Base-by-base conservation (phyloP, 2,329 filamentous ascomycete species). In the Chaetothyriales sp. region DNA sequence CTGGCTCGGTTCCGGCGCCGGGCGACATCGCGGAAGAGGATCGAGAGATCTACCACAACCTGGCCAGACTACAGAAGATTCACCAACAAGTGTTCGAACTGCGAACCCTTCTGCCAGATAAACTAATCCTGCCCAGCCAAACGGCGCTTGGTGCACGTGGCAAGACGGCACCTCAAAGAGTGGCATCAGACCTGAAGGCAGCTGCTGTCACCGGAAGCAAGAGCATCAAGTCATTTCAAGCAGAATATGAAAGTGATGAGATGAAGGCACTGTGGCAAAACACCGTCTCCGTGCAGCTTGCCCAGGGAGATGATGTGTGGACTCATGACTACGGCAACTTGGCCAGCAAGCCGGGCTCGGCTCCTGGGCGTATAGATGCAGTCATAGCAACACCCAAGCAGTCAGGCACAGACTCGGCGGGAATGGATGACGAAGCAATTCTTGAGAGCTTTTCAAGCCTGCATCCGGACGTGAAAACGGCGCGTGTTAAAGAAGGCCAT, bases 231-330 rank as follows among this genome's bases (percentile, higher is more conserved):
- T 57, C 57, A 5, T 70, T 72, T 49, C 66, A 68, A 49, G 51
- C 59, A 6, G 53, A 65, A 52, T 72, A 69, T 68, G 64, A 63
- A 7, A 63, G 63, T 43, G 62, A 65, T 2, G 67, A 70, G 42
- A 63, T 70, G 57, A 63, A 64, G 28, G 54, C 61, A 1, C 62
- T 71, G 7, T 70, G 67, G 65, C 60, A 64, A 2, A 61, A 60
- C 28, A 59, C 69, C 36, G 55, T 53, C 6, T 63, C 66, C 20
- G 60, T 62, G 19, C 63, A 64, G 32, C 59, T 69, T 49, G 61
- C 58, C 39, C 65, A 69, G 47, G 64, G 64, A 2, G 62, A 61
- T 18, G 69, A 69, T 5, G 61, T 66, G 39, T 72, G 70, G 69
- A 63, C 66, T 32, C 56, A 60, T 18, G 67, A 72, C 52, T 72